These are phyloP conservation scores for Bimuria novae-zelandiae DNA, from an alignment of 2,329 filamentous ascomycete genomes.

Conservation along the genomic window DNA sequence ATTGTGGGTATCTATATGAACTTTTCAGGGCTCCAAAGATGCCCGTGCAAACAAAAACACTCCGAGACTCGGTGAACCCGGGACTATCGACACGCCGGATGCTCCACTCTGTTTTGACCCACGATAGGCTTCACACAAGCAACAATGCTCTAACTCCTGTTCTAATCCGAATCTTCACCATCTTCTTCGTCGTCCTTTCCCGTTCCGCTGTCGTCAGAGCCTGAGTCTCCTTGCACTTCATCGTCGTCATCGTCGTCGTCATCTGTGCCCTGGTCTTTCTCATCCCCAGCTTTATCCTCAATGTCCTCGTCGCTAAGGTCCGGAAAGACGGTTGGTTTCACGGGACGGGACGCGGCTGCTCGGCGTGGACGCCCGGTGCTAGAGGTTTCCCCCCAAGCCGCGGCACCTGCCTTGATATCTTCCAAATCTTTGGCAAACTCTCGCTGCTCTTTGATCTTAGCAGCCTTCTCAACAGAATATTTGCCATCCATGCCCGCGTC, in stretches of 20 bases:
- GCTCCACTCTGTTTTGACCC: background rate
- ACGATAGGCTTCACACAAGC: background rate
- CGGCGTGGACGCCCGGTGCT: constrained; percentile 36
- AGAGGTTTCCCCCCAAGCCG: constrained; percentile 68
- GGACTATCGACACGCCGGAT: background rate
- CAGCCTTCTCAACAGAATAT: constrained; percentile 82
- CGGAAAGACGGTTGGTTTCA: constrained; percentile 28
- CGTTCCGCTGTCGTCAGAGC: constrained; percentile 18
- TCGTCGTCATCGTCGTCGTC: constrained; percentile 22
- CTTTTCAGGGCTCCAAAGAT: background rate
- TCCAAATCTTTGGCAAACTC: constrained; percentile 86
- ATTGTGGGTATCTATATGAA: background rate
- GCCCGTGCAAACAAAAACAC: background rate
- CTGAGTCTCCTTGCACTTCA: constrained; percentile 18
- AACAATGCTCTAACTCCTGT: background rate
- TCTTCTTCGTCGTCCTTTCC: constrained; percentile 16
- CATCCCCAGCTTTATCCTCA: constrained; percentile 14
- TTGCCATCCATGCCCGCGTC: constrained; percentile 88
- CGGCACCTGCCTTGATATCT: constrained; percentile 79
- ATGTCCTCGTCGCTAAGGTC: constrained; percentile 32
- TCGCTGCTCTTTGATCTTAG: constrained; percentile 82
- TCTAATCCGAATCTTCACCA: constrained; percentile 13
- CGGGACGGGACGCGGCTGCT: constrained; percentile 25
- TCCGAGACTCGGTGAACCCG: background rate
- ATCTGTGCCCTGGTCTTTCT: constrained; percentile 11